Base-by-base conservation (phyloP, 441 rosid species). In the Gossypium aridum region DNA sequence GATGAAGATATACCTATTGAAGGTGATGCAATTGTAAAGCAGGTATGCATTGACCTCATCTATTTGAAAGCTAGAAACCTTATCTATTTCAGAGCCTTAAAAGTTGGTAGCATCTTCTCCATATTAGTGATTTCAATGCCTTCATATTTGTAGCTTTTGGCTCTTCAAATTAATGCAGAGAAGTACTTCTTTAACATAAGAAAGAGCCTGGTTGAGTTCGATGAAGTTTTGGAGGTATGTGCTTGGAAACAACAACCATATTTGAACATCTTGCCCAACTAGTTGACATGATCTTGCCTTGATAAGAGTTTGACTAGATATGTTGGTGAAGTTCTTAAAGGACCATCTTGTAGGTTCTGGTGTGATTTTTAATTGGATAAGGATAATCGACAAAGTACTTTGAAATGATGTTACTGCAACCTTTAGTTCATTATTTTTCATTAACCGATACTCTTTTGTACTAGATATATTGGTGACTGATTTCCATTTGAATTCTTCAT, bases 171-270 rank as follows among this genome's bases (percentile, higher is more conserved):
- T 81, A 92, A 87, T 81, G 94, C 90, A 12, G 99, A 95, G 90
- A 95, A 93, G 89, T 92, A 90, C 83, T 92, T 87, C 83, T 95
- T 95, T 80, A 87, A 92, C 77, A 86, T 90, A 79, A 91, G 99
- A 80, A 95, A 95, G 86, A 89, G 92, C 91, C 88, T 95, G 64
- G 99, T 92, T 60, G 99, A 91, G 85, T 95, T 95, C 78, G 99
- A 95, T 80, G 99, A 95, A 89, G 99, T 95, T 63, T 77, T 92
- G 80, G 98, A 95, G 96, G 99, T 92, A 89, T 53, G 79, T 59
- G 19, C 72, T 39, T 56, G 28, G 57, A 70, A 60, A 76, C 37
- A 49, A 49, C 14, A 49, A 68, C 37, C 59, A 49, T 68, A 25
- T 23, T 66, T 14, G 57, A 39, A 49, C 59, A 49, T 68, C 43